Base-by-base conservation (phyloP, 305 asterid genomes). In the Vinca major region DNA sequence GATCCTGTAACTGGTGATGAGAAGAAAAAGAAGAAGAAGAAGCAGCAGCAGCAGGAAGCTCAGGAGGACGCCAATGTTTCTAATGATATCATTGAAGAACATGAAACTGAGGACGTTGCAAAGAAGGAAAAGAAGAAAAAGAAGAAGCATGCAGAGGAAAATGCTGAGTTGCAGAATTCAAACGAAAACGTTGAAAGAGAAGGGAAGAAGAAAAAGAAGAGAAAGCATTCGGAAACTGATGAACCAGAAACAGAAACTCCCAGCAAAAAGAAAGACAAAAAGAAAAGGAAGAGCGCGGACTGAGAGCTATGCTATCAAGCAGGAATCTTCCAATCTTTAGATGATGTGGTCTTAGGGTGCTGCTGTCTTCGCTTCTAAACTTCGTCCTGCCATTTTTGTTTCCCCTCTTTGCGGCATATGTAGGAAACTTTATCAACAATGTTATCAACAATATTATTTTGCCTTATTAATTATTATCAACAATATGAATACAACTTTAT, bases 101-200 rank as follows among this genome's bases (percentile, higher is more conserved):
- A 26, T 26, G 33, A 26, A 26, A 26, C 33, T 26, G 33, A 26
- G 33, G 33, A 26, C 1, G 74, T 47, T 52, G 33, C 33, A 26
- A 26, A 26, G 33, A 26, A 88, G 73, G 86, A 80, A 50, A 86
- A 26, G 33, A 26, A 26, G 33, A 26, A 26, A 26, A 26, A 26
- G 33, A 26, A 26, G 1, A 26, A 26, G 33, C 33, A 26, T 26
- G 33, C 33, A 26, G 33, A 26, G 33, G 33, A 26, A 26, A 26
- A 26, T 26, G 33, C 33, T 26, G 33, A 26, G 33, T 26, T 26
- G 33, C 33, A 26, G 33, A 26, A 26, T 26, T 26, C 33, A 26
- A 26, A 26, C 33, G 33, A 26, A 26, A 26, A 26, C 33, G 33
- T 26, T 26, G 33, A 26, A 67, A 67, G 55, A 26, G 33, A 26